A percentile compares a stretch with the other conserved stretches of the same genome.
These are phyloP conservation scores for Rhizomucor miehei DNA, from an alignment of 371 early-diverging fungal species.

Conservation along the genomic window DNA sequence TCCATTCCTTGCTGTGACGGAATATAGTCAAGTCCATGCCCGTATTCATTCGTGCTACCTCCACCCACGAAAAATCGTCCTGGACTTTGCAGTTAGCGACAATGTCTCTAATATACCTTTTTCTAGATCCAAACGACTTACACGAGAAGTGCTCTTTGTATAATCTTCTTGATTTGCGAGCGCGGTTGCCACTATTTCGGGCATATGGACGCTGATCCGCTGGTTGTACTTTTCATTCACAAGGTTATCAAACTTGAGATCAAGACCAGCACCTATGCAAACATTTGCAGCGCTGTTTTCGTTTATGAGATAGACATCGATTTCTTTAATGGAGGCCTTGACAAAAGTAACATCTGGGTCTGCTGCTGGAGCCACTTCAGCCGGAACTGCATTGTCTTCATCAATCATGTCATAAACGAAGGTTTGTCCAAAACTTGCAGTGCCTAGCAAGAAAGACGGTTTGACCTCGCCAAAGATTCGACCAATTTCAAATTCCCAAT, in stretches of 20 bases:
- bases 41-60: slow-evolving; percentile 63
- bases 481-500: slow-evolving; percentile 73
- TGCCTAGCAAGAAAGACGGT: slow-evolving; percentile 60
- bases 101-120: too few species aligned
- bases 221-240: slow-evolving; percentile 60
- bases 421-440: slow-evolving; percentile 55
- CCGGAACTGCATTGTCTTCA: slow-evolving; percentile 68
- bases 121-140: neutral
- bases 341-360: slow-evolving; percentile 70
- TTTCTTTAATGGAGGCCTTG: slow-evolving; percentile 51
- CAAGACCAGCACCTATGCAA: slow-evolving; percentile 54
- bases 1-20: slow-evolving; percentile 59
- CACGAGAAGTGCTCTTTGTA: neutral
- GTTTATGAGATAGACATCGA: slow-evolving; percentile 69
- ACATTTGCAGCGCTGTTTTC: slow-evolving; percentile 56
- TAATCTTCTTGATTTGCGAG: slow-evolving; percentile 50
- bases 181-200: slow-evolving; percentile 51
- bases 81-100: neutral
- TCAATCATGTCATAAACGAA: slow-evolving; percentile 72
- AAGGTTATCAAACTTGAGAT: slow-evolving; percentile 64
- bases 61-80: slow-evolving; percentile 62
- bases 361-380: slow-evolving; percentile 40
- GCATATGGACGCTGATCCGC: slow-evolving; percentile 60
- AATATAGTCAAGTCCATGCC: slow-evolving; percentile 64
- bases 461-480: slow-evolving; percentile 70